A percentile compares a stretch with the other conserved stretches of the same genome.
These are phyloP conservation scores for Rhizophora mangle DNA, from an alignment of 345 rosid genomes.

Conservation along the genomic window DNA sequence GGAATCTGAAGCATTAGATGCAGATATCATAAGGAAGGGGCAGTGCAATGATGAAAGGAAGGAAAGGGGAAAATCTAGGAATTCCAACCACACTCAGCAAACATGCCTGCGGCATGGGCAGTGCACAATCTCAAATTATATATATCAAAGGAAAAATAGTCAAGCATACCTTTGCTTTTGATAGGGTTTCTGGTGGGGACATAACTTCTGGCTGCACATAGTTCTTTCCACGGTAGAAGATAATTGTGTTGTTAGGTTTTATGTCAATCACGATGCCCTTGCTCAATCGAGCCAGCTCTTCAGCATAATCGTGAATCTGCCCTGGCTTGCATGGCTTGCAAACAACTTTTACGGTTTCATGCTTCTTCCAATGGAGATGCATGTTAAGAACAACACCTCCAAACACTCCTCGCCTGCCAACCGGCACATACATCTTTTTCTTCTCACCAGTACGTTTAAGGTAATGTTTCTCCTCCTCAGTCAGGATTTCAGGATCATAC, in stretches of 20 bases:
- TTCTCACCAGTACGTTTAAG: slow-evolving; percentile 88
- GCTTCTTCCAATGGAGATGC: slow-evolving; percentile 98
- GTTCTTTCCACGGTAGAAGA: slow-evolving; percentile 87
- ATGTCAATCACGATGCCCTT: slow-evolving; percentile 82
- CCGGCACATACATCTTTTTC: slow-evolving; percentile 73
- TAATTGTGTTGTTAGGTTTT: slow-evolving; percentile 60
- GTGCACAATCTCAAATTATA: background rate
- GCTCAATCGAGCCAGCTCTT: slow-evolving; percentile 75
- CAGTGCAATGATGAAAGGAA: background rate
- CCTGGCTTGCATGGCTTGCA: slow-evolving; percentile 89
- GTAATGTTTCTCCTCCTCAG: slow-evolving; percentile 92
- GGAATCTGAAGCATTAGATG: background rate
- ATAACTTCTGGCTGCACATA: slow-evolving; percentile 73
- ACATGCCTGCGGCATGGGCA: background rate
- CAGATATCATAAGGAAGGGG: background rate
- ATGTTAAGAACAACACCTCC: slow-evolving; percentile 93
- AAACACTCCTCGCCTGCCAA: slow-evolving; percentile 92
- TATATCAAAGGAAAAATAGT: background rate
- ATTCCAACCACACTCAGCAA: background rate
- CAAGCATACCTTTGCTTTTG: slow-evolving; percentile 60
- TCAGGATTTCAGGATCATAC: slow-evolving; percentile 78
- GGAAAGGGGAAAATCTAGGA: background rate
- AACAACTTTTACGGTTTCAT: slow-evolving; percentile 85
- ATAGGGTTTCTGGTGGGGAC: slow-evolving; percentile 74
- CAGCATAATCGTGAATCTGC: slow-evolving; percentile 76